Conservation (phyloP, 352 stramenopile genomes). For the Globisporangium takayamanum region DNA sequence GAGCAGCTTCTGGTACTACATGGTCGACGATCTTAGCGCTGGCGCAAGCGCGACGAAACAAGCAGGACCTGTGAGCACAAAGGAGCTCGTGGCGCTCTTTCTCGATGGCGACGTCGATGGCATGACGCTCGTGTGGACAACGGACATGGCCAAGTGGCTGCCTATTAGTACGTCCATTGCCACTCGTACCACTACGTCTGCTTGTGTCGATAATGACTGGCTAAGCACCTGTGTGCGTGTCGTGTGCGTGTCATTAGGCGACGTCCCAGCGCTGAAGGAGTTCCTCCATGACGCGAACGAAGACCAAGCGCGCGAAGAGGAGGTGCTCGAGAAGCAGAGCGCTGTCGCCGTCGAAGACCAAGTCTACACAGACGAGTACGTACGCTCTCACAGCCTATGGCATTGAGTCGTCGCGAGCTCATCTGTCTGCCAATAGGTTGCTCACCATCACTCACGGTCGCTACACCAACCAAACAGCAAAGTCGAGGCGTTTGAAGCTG, state of each 20-base stretch:
- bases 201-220: background rate
- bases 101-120: conserved; percentile 60
- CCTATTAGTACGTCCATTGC: conserved; percentile 27
- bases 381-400: background rate
- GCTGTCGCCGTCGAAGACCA: conserved; percentile 37
- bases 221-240: background rate
- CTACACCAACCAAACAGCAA: conserved; percentile 12
- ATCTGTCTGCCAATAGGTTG: background rate
- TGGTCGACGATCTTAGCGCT: conserved; percentile 24
- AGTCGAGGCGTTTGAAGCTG: conserved; percentile 42
- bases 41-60: conserved; percentile 9
- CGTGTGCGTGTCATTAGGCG: conserved; percentile 24
- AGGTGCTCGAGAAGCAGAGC: conserved; percentile 37
- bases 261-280: conserved; percentile 54
- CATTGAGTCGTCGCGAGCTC: background rate
- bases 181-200: background rate
- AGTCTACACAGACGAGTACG: conserved; percentile 49
- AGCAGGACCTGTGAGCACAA: conserved; percentile 39
- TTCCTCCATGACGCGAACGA: conserved; percentile 66
- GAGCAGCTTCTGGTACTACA: conserved; percentile 56
- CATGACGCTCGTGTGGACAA: conserved; percentile 64
- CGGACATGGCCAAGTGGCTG: conserved; percentile 45
- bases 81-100: conserved; percentile 53
- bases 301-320: conserved; percentile 45
- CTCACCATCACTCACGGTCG: background rate